Evolutionary conservation across 1,284 basidiomycete species (phyloP).

Genomic region (Rhodotorula glutinis): DNA sequence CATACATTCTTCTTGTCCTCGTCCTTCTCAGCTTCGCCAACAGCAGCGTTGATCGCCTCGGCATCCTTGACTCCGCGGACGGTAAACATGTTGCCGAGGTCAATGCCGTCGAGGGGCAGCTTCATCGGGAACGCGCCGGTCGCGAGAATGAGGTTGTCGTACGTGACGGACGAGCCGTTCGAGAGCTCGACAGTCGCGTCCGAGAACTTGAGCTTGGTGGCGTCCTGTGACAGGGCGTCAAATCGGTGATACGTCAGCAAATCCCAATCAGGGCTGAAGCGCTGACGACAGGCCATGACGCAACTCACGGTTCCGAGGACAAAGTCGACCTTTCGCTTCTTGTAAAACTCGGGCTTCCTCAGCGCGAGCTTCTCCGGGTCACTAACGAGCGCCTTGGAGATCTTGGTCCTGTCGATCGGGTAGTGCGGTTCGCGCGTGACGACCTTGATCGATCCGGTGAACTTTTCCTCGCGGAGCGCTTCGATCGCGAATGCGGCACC

Average conservation of each 20-base stretch:
- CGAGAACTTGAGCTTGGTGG: conserved; percentile 66
- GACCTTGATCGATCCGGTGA: conserved; percentile 71
- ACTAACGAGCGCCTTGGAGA: conserved; percentile 81
- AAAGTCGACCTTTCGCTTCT: conserved; percentile 74
- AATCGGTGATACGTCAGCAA: neutral
- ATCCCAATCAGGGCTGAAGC: neutral
- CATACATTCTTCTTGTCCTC: conserved; percentile 54
- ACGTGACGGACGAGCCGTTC: conserved; percentile 45
- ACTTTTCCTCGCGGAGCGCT: conserved; percentile 79
- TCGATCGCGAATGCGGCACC: conserved; percentile 77
- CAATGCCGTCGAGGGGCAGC: conserved; percentile 72
- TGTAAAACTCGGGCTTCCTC: conserved; percentile 66
- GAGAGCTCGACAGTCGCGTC: conserved; percentile 51
- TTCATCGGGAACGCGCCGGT: conserved; percentile 53
- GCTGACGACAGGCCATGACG: neutral
- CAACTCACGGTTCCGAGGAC: conserved; percentile 62
- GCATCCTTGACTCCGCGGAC: conserved; percentile 71
- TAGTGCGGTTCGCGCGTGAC: conserved; percentile 74
- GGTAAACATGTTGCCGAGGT: conserved; percentile 74
- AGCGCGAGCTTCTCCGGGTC: conserved; percentile 72
- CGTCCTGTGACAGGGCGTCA: conserved; percentile 52
- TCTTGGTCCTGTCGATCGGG: conserved; percentile 85
- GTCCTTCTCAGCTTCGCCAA: conserved; percentile 39
- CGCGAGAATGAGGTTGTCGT: conserved; percentile 51
- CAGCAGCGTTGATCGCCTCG: conserved; percentile 61